phyloP scores from a whole-genome alignment of 2,329 filamentous ascomycete species.

The Chlorencoelia australis region DNA sequence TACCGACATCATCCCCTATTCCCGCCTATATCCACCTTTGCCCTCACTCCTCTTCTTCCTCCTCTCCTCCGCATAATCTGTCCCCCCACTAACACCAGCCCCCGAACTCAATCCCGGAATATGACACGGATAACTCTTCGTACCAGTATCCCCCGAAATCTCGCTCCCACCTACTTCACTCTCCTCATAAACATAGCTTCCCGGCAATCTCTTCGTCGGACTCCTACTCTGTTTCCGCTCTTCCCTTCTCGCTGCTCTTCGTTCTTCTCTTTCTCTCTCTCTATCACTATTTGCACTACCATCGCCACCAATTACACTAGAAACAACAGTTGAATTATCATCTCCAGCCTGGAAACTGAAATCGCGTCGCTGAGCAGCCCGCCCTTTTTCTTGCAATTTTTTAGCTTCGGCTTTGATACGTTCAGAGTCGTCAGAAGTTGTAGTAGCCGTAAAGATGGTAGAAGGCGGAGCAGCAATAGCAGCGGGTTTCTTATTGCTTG shows the following conservation, averaged over 20 bases:
- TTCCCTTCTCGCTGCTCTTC: constrained; percentile 9
- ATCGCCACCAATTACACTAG: constrained; percentile 5
- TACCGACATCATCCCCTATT: background rate
- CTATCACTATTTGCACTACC: constrained; percentile 9
- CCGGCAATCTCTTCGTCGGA: constrained; percentile 21
- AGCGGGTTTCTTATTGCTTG: constrained; percentile 8
- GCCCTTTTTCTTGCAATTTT: constrained; percentile 43
- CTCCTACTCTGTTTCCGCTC: constrained; percentile 16
- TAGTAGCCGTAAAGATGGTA: background rate
- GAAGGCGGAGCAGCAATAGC: too few relatives aligned
- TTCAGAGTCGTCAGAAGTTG: constrained; percentile 32
- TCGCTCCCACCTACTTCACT: constrained; percentile 14
- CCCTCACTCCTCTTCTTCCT: constrained; percentile 22
- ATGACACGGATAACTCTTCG: constrained; percentile 27
- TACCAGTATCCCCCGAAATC: constrained; percentile 23
- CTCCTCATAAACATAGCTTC: constrained; percentile 14
- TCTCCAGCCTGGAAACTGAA: constrained; percentile 26
- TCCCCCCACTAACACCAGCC: constrained; percentile 11
- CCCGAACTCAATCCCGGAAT: constrained; percentile 25
- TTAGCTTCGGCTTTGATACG: constrained; percentile 46
- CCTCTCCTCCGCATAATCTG: constrained; percentile 24
- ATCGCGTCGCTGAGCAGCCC: constrained; percentile 28
- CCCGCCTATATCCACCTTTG: constrained; percentile 8
- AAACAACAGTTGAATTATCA: constrained; percentile 19
- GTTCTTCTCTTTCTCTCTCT: constrained; percentile 9